Evolutionary conservation across 139 green algal species (phyloP), one percentile per base, ranked within the genome.

Genomic region (Chlorokybus atmophyticus): DNA sequence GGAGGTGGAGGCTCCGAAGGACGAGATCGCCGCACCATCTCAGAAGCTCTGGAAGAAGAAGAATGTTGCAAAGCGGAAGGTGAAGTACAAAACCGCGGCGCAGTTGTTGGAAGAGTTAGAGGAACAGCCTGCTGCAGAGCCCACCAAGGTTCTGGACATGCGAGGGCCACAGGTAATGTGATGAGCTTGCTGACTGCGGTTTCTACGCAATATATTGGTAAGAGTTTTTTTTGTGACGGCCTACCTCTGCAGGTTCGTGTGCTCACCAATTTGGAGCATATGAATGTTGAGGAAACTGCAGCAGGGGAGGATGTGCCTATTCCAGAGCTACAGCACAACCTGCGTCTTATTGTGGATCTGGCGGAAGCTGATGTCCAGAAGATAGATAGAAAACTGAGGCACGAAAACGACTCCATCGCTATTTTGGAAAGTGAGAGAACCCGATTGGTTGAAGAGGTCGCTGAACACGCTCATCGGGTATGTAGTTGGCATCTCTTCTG

Each of bases 271-370:
- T 25, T 97, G 57, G 79, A 89, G 61, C 64, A 86, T 44, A 67
- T 96, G 40, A 85, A 89, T 26, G 62, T 42, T 29, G 50, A 70
- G 58, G 65, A 78, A 49, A 57, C 42, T 7, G 14, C 17, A 4
- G 19, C 28, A 21, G 52, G 56, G 29, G 80, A 78, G 24, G 35
- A 61, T 48, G 73, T 73, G 8, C 87, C 87, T 31, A 92, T 97
- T 80, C 86, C 89, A 0, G 91, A 98, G 79, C 76, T 98, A 52
- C 82, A 93, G 70, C 91, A 98, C 79, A 98, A 98, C 80, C 75
- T 98, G 80, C 75, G 82, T 5, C 64, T 77, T 3, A 62, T 76
- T 3, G 63, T 79, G n/a, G 56, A 78, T 38, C 59, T 95, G 40
- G 83, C 83, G 3, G 90, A 94, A 58, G 77, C 76, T 1, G 79